A percentile compares a stretch with the other conserved stretches of the same genome.
These are phyloP conservation scores for Coccomyxa sp. DNA, from an alignment of 139 green algal genomes.

Conservation along the genomic window DNA sequence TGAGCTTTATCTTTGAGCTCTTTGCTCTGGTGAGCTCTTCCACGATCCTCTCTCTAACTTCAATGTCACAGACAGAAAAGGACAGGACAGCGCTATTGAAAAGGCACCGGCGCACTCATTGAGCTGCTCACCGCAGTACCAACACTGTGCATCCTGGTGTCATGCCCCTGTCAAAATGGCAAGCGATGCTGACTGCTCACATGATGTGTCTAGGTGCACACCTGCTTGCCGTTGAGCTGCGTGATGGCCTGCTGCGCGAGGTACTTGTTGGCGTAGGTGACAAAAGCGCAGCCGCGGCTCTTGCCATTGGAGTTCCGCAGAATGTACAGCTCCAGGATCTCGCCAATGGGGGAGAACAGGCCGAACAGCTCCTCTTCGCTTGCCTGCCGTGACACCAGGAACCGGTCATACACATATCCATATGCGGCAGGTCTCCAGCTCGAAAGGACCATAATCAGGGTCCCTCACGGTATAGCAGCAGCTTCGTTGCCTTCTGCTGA, in stretches of 20 bases:
- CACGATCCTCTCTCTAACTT: not conserved
- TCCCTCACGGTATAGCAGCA: no score
- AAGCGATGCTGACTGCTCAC: not conserved
- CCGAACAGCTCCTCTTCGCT: conserved; percentile 22
- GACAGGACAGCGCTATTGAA: not conserved
- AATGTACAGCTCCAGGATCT: conserved; percentile 30
- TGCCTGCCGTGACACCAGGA: no score
- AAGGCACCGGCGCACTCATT: not conserved
- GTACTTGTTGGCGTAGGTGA: conserved; percentile 42
- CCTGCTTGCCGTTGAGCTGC: conserved; percentile 22
- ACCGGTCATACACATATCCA: no score
- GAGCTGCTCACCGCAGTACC: not conserved
- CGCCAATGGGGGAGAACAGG: conserved; percentile 21
- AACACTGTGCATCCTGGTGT: not conserved
- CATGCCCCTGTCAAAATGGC: not conserved
- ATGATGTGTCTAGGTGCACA: not conserved
- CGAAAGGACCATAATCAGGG: no score
- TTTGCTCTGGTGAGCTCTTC: not conserved
- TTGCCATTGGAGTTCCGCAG: conserved; percentile 20
- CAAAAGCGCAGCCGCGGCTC: conserved; percentile 42
- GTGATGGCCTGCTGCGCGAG: conserved; percentile 30
- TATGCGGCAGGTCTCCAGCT: no score
- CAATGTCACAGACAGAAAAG: not conserved
- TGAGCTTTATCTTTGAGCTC: not conserved
- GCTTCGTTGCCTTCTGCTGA: no score